phyloP scores from a whole-genome alignment of 306 rosid genomes.

The Gastrolobium bilobum region DNA sequence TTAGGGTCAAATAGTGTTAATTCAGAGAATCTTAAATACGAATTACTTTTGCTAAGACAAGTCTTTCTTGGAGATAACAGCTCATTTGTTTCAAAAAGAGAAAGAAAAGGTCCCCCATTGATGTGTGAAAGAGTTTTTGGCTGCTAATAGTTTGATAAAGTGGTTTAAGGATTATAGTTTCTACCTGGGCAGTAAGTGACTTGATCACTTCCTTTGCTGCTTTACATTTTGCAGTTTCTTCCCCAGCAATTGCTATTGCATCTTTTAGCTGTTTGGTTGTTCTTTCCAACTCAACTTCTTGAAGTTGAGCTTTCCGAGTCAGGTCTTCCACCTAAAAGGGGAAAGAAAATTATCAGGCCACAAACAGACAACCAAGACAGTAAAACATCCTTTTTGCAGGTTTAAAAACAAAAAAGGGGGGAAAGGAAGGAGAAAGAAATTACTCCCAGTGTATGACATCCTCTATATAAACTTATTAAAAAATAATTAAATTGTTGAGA shows the following conservation, averaged over 20 bases:
- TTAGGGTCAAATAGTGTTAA: slow-evolving; percentile 20
- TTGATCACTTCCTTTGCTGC: slow-evolving; percentile 98
- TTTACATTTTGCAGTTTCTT: slow-evolving; percentile 90
- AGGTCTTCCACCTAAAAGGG: slow-evolving; percentile 83
- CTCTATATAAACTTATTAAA: slow-evolving; percentile 15
- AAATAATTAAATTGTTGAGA: slow-evolving; percentile 12
- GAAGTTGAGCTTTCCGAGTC: slow-evolving; percentile 86
- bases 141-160: slow-evolving; percentile 28
- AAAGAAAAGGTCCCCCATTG: slow-evolving; percentile 11
- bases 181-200: slow-evolving; percentile 97
- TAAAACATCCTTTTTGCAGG: slow-evolving; percentile 20
- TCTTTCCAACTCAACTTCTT: slow-evolving; percentile 93
- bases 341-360: slow-evolving; percentile 43
- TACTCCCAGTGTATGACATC: slow-evolving; percentile 25
- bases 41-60: slow-evolving; percentile 3
- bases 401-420: slow-evolving; percentile 7
- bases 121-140: slow-evolving; percentile 7
- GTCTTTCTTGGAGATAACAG: slow-evolving; percentile 2
- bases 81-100: slow-evolving; percentile 23
- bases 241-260: slow-evolving; percentile 89
- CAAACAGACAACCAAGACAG: slow-evolving; percentile 42
- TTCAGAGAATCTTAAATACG: slow-evolving; percentile 8
- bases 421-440: slow-evolving; percentile 17
- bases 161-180: slow-evolving; percentile 18
- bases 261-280: slow-evolving; percentile 93